phyloP scores from a whole-genome alignment of 805 yeast genomes.

The Saturnispora mendoncae region DNA sequence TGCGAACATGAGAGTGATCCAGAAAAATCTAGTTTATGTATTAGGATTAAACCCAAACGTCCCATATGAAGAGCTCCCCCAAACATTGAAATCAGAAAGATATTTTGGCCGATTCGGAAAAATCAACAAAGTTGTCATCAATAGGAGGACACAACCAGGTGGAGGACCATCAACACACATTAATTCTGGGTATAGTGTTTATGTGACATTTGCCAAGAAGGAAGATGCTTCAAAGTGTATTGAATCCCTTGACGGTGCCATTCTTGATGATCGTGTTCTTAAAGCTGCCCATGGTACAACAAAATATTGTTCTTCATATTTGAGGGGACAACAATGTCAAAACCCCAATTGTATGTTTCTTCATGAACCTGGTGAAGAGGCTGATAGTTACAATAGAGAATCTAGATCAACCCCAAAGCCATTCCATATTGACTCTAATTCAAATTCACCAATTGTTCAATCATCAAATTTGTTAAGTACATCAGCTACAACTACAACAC shows the following conservation, averaged over 20 bases:
- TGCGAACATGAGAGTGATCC: slow-evolving; percentile 97
- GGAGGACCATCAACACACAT: slow-evolving; percentile 25
- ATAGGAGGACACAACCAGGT: slow-evolving; percentile 54
- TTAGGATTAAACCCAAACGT: slow-evolving; percentile 88
- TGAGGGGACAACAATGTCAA: slow-evolving; percentile 93
- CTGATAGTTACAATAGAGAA: slow-evolving; percentile 89
- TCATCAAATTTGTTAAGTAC: slow-evolving; percentile 10
- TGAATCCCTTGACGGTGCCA: slow-evolving; percentile 83
- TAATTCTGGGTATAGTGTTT: slow-evolving; percentile 83
- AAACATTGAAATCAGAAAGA: slow-evolving; percentile 76
- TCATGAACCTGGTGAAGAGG: slow-evolving; percentile 99
- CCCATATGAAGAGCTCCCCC: slow-evolving; percentile 77
- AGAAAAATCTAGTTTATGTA: slow-evolving; percentile 92
- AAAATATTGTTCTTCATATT: slow-evolving; percentile 92
- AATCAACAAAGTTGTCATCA: slow-evolving; percentile 87
- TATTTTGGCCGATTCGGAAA: slow-evolving; percentile 99
- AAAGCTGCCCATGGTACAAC: slow-evolving; percentile 98
- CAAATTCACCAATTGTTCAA: slow-evolving; percentile 25
- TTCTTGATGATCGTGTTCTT: slow-evolving; percentile 81
- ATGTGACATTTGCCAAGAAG: slow-evolving; percentile 84
- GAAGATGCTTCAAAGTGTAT: slow-evolving; percentile 96
- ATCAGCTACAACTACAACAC: slow-evolving; percentile 1
- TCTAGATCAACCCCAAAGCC: neutral
- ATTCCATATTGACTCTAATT: slow-evolving; percentile 11
- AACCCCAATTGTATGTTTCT: slow-evolving; percentile 98